A percentile compares a stretch with the other conserved stretches of the same genome.
Conservation (phyloP, 371 early-diverging fungal species). For the Dentiscutata heterogama region DNA sequence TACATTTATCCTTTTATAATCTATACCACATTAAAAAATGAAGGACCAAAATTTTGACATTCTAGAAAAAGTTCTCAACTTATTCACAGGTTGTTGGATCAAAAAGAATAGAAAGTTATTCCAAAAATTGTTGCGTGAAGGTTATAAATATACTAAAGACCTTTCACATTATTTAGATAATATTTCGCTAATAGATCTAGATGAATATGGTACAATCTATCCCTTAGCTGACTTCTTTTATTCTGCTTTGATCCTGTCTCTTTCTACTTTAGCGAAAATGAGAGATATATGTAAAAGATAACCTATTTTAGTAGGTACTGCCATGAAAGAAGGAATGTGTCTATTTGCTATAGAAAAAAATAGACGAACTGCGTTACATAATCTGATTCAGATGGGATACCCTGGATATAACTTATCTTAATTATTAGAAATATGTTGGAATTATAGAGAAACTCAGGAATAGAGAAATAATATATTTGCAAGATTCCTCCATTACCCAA, state of each 20-base stretch:
- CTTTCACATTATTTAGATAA: background rate
- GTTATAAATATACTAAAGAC: background rate
- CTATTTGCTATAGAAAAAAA: no score
- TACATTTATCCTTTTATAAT: constrained; percentile 6
- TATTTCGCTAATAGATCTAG: background rate
- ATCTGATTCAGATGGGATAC: no score
- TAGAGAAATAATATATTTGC: background rate
- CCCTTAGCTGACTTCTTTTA: background rate
- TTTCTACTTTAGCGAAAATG: background rate
- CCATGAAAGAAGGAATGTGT: background rate
- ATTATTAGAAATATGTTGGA: constrained; percentile 2
- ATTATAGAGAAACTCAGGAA: background rate
- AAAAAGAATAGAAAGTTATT: background rate
- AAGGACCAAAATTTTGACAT: background rate
- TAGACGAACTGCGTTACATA: no score
- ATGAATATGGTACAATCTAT: background rate
- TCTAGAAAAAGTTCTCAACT: background rate
- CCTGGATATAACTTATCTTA: background rate
- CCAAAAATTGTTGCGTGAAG: background rate
- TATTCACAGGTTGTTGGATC: background rate
- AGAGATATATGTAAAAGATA: background rate
- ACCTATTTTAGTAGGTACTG: background rate
- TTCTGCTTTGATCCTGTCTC: background rate
- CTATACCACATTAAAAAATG: constrained; percentile 15
- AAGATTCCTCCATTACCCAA: no score